These are phyloP conservation scores for Cercospora zeina DNA, from an alignment of 2,329 filamentous ascomycete species.

Conservation along the genomic window DNA sequence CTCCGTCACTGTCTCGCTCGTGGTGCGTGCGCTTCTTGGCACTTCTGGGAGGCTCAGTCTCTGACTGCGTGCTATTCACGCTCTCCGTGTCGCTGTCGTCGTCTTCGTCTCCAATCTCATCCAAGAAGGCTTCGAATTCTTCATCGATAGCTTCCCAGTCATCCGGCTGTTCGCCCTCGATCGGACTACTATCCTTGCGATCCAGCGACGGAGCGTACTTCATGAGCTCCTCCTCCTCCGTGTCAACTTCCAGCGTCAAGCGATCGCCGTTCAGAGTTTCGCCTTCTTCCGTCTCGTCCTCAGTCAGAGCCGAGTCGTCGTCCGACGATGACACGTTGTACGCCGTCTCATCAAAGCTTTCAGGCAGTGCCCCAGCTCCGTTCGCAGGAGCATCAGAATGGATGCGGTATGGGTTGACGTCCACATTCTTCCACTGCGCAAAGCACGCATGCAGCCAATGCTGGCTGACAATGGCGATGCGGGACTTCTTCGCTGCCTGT, in stretches of 20 bases:
- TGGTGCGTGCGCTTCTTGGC: conserved; percentile 38
- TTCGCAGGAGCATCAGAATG: conserved; percentile 69
- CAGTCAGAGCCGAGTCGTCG: conserved; percentile 45
- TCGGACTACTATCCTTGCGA: conserved; percentile 37
- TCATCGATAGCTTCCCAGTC: conserved; percentile 58
- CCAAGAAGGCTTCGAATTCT: conserved; percentile 74
- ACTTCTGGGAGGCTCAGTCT: conserved; percentile 13
- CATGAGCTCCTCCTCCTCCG: conserved; percentile 46
- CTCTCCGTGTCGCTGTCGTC: conserved; percentile 33
- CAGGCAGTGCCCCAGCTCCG: conserved; percentile 34
- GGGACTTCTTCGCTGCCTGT: conserved; percentile 70
- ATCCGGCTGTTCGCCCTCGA: conserved; percentile 38
- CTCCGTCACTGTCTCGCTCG: conserved; percentile 39
- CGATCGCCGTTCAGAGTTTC: conserved; percentile 27
- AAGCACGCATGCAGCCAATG: conserved; percentile 87
- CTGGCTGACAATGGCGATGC: conserved; percentile 85
- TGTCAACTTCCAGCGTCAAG: conserved; percentile 22
- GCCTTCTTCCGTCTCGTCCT: conserved; percentile 33
- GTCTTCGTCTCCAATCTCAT: conserved; percentile 53
- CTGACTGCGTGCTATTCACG: conserved; percentile 28
- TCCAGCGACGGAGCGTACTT: conserved; percentile 51
- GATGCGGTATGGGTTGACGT: conserved; percentile 77
- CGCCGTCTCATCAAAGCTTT: conserved; percentile 37
- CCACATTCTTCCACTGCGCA: conserved; percentile 75
- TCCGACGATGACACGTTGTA: conserved; percentile 50